Percentiles rank a stretch among this genome's conserved stretches.
These are phyloP conservation scores for Coprinopsis sp. DNA, from an alignment of 768 basidiomycete genomes.

Conservation along the genomic window DNA sequence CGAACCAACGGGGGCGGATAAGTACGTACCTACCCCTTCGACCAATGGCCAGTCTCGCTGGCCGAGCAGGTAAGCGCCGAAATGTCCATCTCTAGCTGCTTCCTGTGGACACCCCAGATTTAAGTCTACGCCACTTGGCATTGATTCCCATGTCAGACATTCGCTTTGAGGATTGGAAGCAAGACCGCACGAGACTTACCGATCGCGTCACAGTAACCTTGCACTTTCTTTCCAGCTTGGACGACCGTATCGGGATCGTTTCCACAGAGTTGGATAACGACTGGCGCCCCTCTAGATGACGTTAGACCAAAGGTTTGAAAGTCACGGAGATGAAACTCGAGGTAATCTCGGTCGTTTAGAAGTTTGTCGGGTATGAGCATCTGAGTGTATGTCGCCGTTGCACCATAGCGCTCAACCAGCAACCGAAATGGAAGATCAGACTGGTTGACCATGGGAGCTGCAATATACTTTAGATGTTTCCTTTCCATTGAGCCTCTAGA, in stretches of 20 bases:
- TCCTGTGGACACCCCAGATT: constrained; percentile 82
- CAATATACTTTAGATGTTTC: constrained; percentile 37
- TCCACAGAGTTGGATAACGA: constrained; percentile 72
- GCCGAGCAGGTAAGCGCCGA: constrained; percentile 70
- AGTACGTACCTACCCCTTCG: constrained; percentile 52
- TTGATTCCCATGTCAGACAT: no score
- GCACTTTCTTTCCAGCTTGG: constrained; percentile 54
- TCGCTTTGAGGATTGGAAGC: neutral
- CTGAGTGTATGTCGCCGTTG: constrained; percentile 69
- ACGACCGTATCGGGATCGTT: constrained; percentile 62
- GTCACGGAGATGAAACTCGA: constrained; percentile 58
- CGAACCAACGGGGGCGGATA: neutral
- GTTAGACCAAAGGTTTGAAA: constrained; percentile 32
- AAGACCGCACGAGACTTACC: constrained; percentile 36
- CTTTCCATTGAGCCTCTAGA: constrained; percentile 11
- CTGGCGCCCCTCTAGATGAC: constrained; percentile 35
- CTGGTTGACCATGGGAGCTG: constrained; percentile 78
- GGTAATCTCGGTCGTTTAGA: constrained; percentile 58
- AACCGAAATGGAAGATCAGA: constrained; percentile 72
- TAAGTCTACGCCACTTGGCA: constrained; percentile 48
- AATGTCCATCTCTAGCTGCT: constrained; percentile 59
- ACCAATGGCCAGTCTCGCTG: constrained; percentile 72
- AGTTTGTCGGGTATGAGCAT: constrained; percentile 67
- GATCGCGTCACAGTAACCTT: constrained; percentile 62
- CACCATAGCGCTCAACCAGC: constrained; percentile 56